Conservation (phyloP, 2,329 filamentous ascomycete species). For the Alternaria panax region DNA sequence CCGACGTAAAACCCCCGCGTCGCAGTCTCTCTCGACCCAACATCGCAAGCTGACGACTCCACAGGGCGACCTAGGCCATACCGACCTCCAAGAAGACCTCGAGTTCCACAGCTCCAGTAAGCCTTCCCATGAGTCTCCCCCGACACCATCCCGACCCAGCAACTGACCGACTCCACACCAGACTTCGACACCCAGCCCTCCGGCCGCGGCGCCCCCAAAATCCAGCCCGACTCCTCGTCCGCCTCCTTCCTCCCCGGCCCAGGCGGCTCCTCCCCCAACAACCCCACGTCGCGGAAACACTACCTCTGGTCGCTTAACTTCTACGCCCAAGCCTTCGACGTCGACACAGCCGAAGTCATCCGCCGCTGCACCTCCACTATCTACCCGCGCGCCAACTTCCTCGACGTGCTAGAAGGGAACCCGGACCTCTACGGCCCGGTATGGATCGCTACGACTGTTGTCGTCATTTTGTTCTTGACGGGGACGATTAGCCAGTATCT, state of each 20-base stretch:
- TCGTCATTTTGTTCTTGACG: slow-evolving; percentile 92
- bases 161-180: slow-evolving; percentile 32
- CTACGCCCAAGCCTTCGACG: slow-evolving; percentile 98
- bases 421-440: slow-evolving; percentile 96
- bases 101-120: slow-evolving; percentile 93
- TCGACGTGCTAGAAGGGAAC: slow-evolving; percentile 96
- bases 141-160: neutral
- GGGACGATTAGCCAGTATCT: slow-evolving; percentile 95
- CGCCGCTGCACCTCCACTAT: slow-evolving; percentile 87
- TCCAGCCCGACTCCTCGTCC: slow-evolving; percentile 51
- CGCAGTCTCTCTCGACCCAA: neutral
- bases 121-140: slow-evolving; percentile 16
- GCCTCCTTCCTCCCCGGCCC: slow-evolving; percentile 50
- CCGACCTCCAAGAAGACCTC: slow-evolving; percentile 97
- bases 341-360: slow-evolving; percentile 90
- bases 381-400: slow-evolving; percentile 90
- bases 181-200: slow-evolving; percentile 71
- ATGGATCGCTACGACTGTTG: slow-evolving; percentile 98
- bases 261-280: slow-evolving; percentile 22
- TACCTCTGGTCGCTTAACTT: slow-evolving; percentile 92
- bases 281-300: slow-evolving; percentile 66
- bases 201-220: slow-evolving; percentile 55
- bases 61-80: slow-evolving; percentile 96
- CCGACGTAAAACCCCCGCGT: neutral
- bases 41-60: slow-evolving; percentile 23